A percentile compares a stretch with the other conserved stretches of the same genome.
Evolutionary conservation across 768 basidiomycete species (phyloP).

Genomic region (Agaricus blazei): DNA sequence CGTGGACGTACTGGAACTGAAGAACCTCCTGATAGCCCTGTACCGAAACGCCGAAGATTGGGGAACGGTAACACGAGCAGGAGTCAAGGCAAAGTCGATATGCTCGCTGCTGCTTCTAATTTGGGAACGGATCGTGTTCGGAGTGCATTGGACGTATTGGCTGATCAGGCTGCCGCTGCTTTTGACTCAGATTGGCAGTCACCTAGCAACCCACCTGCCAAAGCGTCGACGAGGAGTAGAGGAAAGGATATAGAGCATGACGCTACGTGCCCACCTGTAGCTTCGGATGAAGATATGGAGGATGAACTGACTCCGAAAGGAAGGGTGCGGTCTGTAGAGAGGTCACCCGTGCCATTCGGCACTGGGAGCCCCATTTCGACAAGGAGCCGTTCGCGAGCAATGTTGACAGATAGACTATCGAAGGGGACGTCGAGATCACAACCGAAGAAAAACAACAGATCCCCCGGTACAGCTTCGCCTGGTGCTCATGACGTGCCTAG

Average conservation of each 20-base stretch:
- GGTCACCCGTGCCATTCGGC: background rate
- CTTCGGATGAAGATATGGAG: background rate
- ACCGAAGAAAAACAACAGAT: background rate
- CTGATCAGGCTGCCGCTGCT: constrained; percentile 62
- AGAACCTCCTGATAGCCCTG: constrained; percentile 30
- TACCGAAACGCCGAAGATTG: constrained; percentile 28
- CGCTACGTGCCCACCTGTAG: background rate
- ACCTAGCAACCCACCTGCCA: background rate
- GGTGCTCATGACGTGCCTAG: constrained; percentile 8
- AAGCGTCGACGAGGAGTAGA: constrained; percentile 4
- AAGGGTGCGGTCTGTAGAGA: background rate
- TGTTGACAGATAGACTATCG: background rate
- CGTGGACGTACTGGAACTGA: constrained; percentile 17
- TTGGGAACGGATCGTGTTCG: constrained; percentile 24
- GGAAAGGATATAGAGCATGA: constrained; percentile 2
- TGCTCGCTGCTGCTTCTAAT: constrained; percentile 1
- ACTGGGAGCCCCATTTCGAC: constrained; percentile 6
- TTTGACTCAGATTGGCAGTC: constrained; percentile 31
- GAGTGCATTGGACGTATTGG: constrained; percentile 67
- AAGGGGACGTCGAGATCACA: constrained; percentile 8
- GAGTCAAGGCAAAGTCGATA: background rate
- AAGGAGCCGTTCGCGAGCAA: constrained; percentile 3
- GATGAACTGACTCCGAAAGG: background rate
- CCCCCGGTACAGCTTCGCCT: background rate
- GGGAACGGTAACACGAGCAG: constrained; percentile 10